Base-by-base conservation (phyloP, 148 eudicot species). In the Chenopodium quinoa region DNA sequence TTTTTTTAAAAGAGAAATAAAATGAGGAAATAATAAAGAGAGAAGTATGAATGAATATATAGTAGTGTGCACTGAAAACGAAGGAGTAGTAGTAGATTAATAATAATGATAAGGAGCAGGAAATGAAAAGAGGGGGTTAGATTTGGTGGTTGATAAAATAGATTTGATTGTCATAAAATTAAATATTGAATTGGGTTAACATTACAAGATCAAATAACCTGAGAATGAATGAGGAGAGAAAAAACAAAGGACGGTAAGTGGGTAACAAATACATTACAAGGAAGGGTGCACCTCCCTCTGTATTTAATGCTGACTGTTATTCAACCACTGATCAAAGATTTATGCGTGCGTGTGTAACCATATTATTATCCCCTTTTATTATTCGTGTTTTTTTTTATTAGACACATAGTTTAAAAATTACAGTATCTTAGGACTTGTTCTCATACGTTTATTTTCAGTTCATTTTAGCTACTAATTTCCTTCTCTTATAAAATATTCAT, bases 341-440 rank as follows among this genome's bases (percentile, higher is more conserved):
- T 82, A 86, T 85, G 91, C 89, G 91, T 89, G 89, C 87, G 75
- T 73, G 84, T 86, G 89, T 81, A 81, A 81, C 75, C 87, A 84
- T 86, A 79, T 69, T 80, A 80, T 84, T 66, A 13, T 48, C 54
- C 71, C 40, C 40, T 14, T 0, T 14, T 12, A 12, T 29, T 37
- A 37, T 37, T 6, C 8, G 44, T 37, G 8, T 37, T 37, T 37
- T 37, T 4, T 34, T 34, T 3, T 34, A 34, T 34, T 34, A 34
- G 37, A 34, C 37, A 4, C 37, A 0, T 34, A 34, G 5, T 34
- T 34, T 34, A 34, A 34, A 0, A 34, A 34, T 34, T 34, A 34
- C 37, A 34, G 4, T 34, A 34, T 34, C 0, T 34, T 27, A 27
- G 29, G 0, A 27, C 29, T 27, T 27, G 29, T 27, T 27, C 29